A percentile compares a stretch with the other conserved stretches of the same genome.
Evolutionary conservation across 805 yeast species (phyloP).

Genomic region (Ogataea naganishii): DNA sequence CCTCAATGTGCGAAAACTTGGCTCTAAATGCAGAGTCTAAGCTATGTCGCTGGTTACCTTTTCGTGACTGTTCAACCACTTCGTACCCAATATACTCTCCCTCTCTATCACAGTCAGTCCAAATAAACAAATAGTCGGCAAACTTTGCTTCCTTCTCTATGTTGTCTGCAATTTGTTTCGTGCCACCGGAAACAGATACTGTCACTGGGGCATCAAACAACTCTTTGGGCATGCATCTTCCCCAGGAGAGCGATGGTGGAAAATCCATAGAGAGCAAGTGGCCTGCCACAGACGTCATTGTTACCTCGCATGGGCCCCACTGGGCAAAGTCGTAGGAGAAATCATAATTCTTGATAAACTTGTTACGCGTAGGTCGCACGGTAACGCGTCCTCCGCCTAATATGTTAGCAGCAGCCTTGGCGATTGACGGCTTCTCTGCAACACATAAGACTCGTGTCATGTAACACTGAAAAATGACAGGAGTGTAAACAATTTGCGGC

Average conservation of each 20-base stretch:
- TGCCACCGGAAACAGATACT: slow-evolving; percentile 26
- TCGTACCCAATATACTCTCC: slow-evolving; percentile 92
- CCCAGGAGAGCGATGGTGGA: slow-evolving; percentile 55
- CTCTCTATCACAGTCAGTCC: slow-evolving; percentile 99
- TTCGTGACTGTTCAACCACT: slow-evolving; percentile 59
- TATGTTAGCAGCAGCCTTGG: slow-evolving; percentile 68
- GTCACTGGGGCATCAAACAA: slow-evolving; percentile 65
- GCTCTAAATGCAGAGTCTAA: slow-evolving; percentile 59
- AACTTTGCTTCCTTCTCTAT: slow-evolving; percentile 55
- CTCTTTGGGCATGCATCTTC: slow-evolving; percentile 50
- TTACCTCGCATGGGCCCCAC: slow-evolving; percentile 62
- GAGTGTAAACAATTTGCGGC: too few relatives aligned
- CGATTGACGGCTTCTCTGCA: slow-evolving; percentile 95
- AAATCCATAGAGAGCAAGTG: slow-evolving; percentile 67
- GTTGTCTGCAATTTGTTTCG: slow-evolving; percentile 44
- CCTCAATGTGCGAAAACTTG: slow-evolving; percentile 79
- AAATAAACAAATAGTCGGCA: slow-evolving; percentile 67
- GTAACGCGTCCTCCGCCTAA: slow-evolving; percentile 64
- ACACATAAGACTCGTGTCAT: slow-evolving; percentile 78
- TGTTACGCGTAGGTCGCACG: slow-evolving; percentile 40
- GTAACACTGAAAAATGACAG: too few relatives aligned
- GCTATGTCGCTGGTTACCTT: slow-evolving; percentile 36
- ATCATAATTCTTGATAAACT: slow-evolving; percentile 73
- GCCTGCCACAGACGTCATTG: slow-evolving; percentile 91
- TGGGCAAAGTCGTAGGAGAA: slow-evolving; percentile 57